These are phyloP conservation scores for Ophiostoma ulmi DNA, from an alignment of 2,329 filamentous ascomycete species.

Conservation along the genomic window DNA sequence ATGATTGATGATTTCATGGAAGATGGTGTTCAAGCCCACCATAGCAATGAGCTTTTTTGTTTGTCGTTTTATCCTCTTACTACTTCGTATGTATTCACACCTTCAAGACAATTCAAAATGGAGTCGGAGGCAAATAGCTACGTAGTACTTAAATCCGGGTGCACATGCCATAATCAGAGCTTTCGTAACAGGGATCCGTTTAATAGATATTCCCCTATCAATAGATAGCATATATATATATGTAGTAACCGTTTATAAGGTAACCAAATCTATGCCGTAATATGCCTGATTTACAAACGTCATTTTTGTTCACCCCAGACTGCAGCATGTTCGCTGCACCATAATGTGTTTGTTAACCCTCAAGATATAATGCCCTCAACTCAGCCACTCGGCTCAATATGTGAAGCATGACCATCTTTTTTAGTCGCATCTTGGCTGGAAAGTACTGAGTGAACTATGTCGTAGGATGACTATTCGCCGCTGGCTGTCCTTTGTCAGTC, in stretches of 20 bases:
- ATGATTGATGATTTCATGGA: background rate
- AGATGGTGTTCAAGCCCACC: background rate
- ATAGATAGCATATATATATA: conserved; percentile 6
- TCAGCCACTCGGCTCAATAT: background rate
- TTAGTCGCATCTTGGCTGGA: too few relatives aligned
- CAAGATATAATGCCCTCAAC: too few relatives aligned
- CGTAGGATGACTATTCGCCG: too few relatives aligned
- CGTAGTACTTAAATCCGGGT: background rate
- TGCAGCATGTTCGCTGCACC: background rate
- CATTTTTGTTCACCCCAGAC: background rate
- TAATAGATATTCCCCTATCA: background rate
- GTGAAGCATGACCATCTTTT: too few relatives aligned
- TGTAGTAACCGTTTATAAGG: background rate
- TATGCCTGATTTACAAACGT: background rate
- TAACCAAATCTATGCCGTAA: background rate
- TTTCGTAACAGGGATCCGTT: background rate
- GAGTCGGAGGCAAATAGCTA: background rate
- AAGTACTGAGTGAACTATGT: too few relatives aligned
- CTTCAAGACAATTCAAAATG: too few relatives aligned
- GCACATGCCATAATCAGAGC: background rate
- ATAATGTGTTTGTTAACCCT: too few relatives aligned
- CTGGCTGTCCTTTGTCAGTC: too few relatives aligned
- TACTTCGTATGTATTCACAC: too few relatives aligned
- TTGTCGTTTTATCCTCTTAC: background rate
- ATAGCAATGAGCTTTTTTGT: background rate